Conservation (phyloP, 495 filamentous ascomycete species). For the Chaetomidium leptoderma region DNA sequence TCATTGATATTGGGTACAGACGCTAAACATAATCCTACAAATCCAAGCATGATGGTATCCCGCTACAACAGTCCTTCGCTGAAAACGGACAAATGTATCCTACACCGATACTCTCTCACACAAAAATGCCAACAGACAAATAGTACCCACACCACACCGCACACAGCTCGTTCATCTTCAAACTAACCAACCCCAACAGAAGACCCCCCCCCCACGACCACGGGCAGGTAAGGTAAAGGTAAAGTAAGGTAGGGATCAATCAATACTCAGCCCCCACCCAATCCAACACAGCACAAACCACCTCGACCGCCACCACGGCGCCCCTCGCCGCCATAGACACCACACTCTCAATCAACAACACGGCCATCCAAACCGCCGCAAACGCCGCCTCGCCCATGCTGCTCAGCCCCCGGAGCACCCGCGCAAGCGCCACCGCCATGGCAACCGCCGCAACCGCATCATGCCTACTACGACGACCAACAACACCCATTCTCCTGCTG, state of each 20-base stretch:
- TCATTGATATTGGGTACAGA: neutral
- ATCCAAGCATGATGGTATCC: neutral
- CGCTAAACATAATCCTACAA: neutral
- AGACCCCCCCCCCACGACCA: too few species aligned
- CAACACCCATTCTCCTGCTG: neutral
- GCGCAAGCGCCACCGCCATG: slow-evolving; percentile 24
- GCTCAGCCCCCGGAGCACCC: slow-evolving; percentile 19
- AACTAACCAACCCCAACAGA: neutral
- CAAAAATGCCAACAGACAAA: neutral
- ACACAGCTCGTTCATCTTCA: neutral
- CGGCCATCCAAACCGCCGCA: slow-evolving; percentile 29
- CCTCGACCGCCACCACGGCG: slow-evolving; percentile 26
- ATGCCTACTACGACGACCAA: neutral
- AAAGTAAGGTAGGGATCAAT: too few species aligned
- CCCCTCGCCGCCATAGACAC: slow-evolving; percentile 24
- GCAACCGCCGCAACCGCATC: slow-evolving; percentile 16
- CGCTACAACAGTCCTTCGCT: neutral
- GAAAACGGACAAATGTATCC: neutral
- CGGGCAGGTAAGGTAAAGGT: too few species aligned
- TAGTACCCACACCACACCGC: neutral
- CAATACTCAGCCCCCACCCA: slow-evolving; percentile 36
- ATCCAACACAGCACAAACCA: slow-evolving; percentile 31
- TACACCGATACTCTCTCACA: neutral
- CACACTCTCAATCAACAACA: slow-evolving; percentile 27
- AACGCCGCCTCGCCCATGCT: slow-evolving; percentile 25